A percentile compares a stretch with the other conserved stretches of the same genome.
phyloP scores from a whole-genome alignment of 495 filamentous ascomycete species.

The Platismatia glauca region DNA sequence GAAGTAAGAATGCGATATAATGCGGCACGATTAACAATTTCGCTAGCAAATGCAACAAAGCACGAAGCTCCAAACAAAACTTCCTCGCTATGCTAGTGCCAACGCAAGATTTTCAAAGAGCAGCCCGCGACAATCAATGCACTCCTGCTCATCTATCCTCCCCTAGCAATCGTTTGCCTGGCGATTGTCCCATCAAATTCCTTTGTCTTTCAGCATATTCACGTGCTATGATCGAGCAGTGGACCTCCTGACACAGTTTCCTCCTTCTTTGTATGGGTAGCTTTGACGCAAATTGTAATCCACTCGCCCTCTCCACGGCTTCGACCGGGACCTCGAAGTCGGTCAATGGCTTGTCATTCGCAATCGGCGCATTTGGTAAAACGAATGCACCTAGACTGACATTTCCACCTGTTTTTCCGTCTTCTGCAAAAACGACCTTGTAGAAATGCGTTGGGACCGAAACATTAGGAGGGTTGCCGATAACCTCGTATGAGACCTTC shows the following conservation, averaged over 20 bases:
- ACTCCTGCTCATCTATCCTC: not conserved
- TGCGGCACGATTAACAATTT: not conserved
- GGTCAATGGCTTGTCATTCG: slow-evolving; percentile 70
- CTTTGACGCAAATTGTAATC: slow-evolving; percentile 79
- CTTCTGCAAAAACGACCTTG: slow-evolving; percentile 94
- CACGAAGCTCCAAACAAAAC: not conserved
- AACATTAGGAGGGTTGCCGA: slow-evolving; percentile 85
- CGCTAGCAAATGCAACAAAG: not conserved
- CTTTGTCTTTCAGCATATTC: slow-evolving; percentile 47
- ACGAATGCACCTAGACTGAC: slow-evolving; percentile 93
- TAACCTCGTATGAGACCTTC: slow-evolving; percentile 94
- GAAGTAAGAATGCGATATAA: not conserved
- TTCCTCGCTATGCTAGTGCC: not conserved
- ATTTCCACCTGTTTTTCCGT: slow-evolving; percentile 59
- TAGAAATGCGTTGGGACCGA: slow-evolving; percentile 98
- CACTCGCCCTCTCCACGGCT: slow-evolving; percentile 81
- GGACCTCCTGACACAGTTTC: slow-evolving; percentile 76
- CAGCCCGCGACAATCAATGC: not conserved
- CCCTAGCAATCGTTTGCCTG: not conserved
- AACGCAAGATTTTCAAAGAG: not conserved
- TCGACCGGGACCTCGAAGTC: slow-evolving; percentile 95
- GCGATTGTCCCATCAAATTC: slow-evolving; percentile 21
- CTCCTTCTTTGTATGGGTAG: slow-evolving; percentile 63
- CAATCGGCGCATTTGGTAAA: slow-evolving; percentile 83
- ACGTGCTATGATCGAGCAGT: slow-evolving; percentile 68